Evolutionary conservation across 371 early-diverging fungal species (phyloP).

Genomic region (Syncephalis fuscata): DNA sequence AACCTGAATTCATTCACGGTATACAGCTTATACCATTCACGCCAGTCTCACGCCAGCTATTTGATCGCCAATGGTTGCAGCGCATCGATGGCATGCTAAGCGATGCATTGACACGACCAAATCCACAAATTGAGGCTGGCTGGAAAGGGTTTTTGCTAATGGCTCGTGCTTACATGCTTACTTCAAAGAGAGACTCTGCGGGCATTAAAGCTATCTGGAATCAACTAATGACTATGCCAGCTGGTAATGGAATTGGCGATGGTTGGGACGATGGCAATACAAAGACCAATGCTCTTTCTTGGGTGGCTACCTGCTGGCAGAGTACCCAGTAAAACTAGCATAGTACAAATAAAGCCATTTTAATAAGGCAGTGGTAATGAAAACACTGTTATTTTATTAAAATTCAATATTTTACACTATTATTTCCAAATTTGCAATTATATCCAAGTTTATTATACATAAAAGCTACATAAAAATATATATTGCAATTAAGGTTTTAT

Average conservation of each 20-base stretch:
- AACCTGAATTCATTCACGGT: slow-evolving; percentile 50
- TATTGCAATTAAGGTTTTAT: too few species aligned
- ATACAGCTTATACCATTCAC: slow-evolving; percentile 70
- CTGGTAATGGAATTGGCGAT: not conserved
- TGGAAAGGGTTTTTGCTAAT: slow-evolving; percentile 36
- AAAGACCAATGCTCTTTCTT: slow-evolving; percentile 31
- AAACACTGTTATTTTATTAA: too few species aligned
- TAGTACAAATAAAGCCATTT: too few species aligned
- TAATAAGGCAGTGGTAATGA: too few species aligned
- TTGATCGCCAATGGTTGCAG: slow-evolving; percentile 32
- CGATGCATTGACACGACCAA: slow-evolving; percentile 6
- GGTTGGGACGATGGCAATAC: slow-evolving; percentile 42
- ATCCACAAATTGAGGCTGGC: slow-evolving; percentile 14
- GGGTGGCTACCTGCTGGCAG: slow-evolving; percentile 21
- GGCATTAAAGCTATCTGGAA: slow-evolving; percentile 9
- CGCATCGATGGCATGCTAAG: slow-evolving; percentile 14
- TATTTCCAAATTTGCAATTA: too few species aligned
- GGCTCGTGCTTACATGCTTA: slow-evolving; percentile 30
- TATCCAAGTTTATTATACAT: too few species aligned
- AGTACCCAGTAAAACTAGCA: too few species aligned
- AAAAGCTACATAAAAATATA: too few species aligned
- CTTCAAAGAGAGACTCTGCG: slow-evolving; percentile 18
- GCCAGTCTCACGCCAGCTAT: slow-evolving; percentile 35
- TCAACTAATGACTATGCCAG: not conserved
- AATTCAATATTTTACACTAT: too few species aligned